These are phyloP conservation scores for Novakomyces olei DNA, from an alignment of 805 yeast genomes.

Conservation along the genomic window DNA sequence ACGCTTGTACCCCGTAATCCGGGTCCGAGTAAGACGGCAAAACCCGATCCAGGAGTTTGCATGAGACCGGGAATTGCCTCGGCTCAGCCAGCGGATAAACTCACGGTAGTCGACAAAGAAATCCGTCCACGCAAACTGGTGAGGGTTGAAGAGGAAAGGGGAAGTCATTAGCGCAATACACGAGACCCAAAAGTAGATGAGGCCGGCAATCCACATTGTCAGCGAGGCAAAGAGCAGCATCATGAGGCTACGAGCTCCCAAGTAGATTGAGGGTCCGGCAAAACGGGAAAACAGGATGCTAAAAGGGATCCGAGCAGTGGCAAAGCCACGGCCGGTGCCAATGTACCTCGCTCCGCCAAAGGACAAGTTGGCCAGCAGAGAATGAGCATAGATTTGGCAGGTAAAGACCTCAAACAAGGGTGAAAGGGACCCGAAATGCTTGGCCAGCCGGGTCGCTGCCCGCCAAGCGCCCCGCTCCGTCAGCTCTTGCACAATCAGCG, in stretches of 20 bases:
- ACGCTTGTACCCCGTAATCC: constrained; percentile 78
- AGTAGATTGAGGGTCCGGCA: constrained; percentile 52
- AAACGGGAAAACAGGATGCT: constrained; percentile 51
- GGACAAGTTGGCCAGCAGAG: constrained; percentile 51
- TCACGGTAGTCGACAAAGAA: constrained; percentile 92
- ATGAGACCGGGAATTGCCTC: constrained; percentile 52
- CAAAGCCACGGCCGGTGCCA: constrained; percentile 86
- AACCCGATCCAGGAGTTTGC: constrained; percentile 60
- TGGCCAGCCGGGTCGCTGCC: constrained; percentile 44
- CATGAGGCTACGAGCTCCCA: constrained; percentile 49
- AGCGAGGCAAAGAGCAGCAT: constrained; percentile 54
- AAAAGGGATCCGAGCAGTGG: constrained; percentile 61
- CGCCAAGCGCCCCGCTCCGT: constrained; percentile 68
- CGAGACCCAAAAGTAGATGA: constrained; percentile 94
- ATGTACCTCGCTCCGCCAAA: constrained; percentile 86
- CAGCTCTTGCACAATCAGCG: constrained; percentile 66
- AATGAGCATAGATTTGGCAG: constrained; percentile 72
- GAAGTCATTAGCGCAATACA: constrained; percentile 69
- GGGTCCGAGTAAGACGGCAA: constrained; percentile 57
- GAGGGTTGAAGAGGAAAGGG: constrained; percentile 92
- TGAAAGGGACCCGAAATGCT: constrained; percentile 60
- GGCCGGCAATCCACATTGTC: constrained; percentile 83
- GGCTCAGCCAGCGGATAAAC: constrained; percentile 64
- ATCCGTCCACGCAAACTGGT: constrained; percentile 90
- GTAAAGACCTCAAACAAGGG: constrained; percentile 90